A percentile compares a stretch with the other conserved stretches of the same genome.
Conservation (phyloP, 192 early-diverging fungal genomes). For the Rhizophagus clarus region DNA sequence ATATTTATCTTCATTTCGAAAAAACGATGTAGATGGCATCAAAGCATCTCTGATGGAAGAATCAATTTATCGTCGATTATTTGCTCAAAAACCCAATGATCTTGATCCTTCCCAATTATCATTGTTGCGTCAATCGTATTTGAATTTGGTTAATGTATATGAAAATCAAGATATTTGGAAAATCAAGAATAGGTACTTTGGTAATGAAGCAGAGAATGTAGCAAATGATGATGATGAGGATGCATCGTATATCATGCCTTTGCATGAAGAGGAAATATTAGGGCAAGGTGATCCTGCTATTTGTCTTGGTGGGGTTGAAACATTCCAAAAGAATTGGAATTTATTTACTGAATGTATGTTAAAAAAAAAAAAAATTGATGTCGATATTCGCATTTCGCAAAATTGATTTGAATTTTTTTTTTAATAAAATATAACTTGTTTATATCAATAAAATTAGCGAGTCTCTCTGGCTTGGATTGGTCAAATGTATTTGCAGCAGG, state of each 20-base stretch:
- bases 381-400: not conserved
- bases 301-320: not conserved
- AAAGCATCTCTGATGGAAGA: not conserved
- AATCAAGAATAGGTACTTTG: not conserved
- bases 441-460: not conserved
- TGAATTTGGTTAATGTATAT: conserved; percentile 22
- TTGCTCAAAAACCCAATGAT: not conserved
- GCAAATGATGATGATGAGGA: not conserved
- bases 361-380: not conserved
- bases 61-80: not conserved
- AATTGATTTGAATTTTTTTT: not conserved
- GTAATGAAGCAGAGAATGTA: not conserved
- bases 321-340: conserved; percentile 15
- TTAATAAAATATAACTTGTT: not conserved
- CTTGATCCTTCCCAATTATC: not conserved
- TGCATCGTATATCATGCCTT: not conserved
- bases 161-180: conserved; percentile 14
- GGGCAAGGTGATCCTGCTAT: not conserved
- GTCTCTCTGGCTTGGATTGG: conserved; percentile 20
- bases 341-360: conserved; percentile 9
- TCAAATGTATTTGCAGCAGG: conserved; percentile 4
- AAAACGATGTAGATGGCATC: not conserved
- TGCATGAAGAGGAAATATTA: not conserved
- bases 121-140: not conserved
- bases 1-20: not conserved